phyloP scores from a whole-genome alignment of 148 eudicot species.

The Persicaria tinctoria region DNA sequence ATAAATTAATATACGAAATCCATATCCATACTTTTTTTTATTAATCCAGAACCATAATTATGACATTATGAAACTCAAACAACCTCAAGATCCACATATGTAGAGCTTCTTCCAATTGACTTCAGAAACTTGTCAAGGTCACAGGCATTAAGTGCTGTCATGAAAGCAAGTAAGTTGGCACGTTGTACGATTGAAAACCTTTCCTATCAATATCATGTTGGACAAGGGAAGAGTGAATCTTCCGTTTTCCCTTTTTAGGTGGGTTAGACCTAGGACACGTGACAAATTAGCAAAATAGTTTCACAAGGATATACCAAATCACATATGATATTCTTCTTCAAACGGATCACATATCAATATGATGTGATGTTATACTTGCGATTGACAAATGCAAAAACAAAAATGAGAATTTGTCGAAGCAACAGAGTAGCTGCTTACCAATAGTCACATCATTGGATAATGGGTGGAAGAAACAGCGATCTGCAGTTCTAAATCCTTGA shows the following conservation, averaged over 20 bases:
- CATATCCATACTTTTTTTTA: no score
- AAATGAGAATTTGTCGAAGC: no score
- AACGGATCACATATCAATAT: no score
- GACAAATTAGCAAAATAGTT: no score
- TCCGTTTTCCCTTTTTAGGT: no score
- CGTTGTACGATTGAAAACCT: not conserved
- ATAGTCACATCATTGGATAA: conserved; percentile 75
- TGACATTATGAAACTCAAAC: not conserved
- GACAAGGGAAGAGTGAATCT: not conserved
- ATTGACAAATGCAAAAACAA: no score
- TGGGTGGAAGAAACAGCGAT: conserved; percentile 76
- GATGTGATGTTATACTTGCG: no score
- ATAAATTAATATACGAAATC: not conserved
- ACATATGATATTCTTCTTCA: no score
- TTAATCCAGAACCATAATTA: not conserved
- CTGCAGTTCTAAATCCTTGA: conserved; percentile 60
- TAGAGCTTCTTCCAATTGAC: conserved; percentile 58
- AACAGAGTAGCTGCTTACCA: conserved; percentile 32
- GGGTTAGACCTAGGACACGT: no score
- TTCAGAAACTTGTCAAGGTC: conserved; percentile 76
- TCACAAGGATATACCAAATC: no score
- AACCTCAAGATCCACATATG: conserved; percentile 91
- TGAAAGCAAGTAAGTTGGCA: not conserved
- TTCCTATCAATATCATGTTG: not conserved
- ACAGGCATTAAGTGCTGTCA: conserved; percentile 47